Conservation (phyloP, 2,329 filamentous ascomycete species). For the Lojkania enalia region DNA sequence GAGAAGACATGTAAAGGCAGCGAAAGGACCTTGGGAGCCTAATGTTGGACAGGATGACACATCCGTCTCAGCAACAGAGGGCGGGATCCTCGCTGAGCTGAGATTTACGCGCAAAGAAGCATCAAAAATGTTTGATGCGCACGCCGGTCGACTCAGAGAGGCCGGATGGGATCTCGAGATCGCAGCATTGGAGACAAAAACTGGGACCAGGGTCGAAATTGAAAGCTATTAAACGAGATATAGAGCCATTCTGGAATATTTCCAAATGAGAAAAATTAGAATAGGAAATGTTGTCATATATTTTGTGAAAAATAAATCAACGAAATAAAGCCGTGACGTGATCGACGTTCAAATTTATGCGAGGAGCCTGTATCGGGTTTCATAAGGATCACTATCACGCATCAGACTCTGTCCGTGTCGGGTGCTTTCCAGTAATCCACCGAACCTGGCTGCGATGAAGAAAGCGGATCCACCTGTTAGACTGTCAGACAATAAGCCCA, state of each 20-base stretch:
- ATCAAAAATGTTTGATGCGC: slow-evolving; percentile 50
- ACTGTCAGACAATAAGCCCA: slow-evolving; percentile 5
- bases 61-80: slow-evolving; percentile 13
- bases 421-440: slow-evolving; percentile 7
- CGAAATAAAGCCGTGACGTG: too few relatives aligned
- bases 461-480: slow-evolving; percentile 3
- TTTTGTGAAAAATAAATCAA: too few relatives aligned
- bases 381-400: slow-evolving; percentile 5
- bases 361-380: too few relatives aligned
- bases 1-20: slow-evolving; percentile 20
- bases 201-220: slow-evolving; percentile 47
- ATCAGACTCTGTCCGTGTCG: slow-evolving; percentile 5
- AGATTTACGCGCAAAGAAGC: slow-evolving; percentile 45
- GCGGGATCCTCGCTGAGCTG: slow-evolving; percentile 50
- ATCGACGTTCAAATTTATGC: too few relatives aligned
- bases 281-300: too few relatives aligned
- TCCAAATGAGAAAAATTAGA: too few relatives aligned
- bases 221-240: slow-evolving; percentile 11
- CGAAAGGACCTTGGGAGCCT: slow-evolving; percentile 1
- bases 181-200: slow-evolving; percentile 62
- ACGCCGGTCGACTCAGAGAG: slow-evolving; percentile 47
- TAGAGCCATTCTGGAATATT: too few relatives aligned
- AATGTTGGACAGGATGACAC: slow-evolving; percentile 16
- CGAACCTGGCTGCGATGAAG: too few relatives aligned
- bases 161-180: slow-evolving; percentile 69